Conservation (phyloP, 805 yeast species). For the Blastobotrys mokoenaii region DNA sequence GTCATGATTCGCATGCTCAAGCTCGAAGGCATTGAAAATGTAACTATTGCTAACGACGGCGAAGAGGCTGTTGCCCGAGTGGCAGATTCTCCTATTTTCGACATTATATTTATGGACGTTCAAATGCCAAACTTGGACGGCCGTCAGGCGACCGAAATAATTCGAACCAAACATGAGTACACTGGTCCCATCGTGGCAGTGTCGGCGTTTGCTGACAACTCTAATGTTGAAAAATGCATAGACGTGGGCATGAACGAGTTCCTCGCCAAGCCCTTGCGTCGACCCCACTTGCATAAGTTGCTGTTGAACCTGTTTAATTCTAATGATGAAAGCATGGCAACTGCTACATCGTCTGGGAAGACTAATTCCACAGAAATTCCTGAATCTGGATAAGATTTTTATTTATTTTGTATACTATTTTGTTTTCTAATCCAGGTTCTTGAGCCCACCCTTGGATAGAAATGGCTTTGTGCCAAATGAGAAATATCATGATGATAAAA, state of each 20-base stretch:
- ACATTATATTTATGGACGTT: slow-evolving; percentile 89
- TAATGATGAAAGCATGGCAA: too few relatives aligned
- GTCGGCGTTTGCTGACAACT: slow-evolving; percentile 91
- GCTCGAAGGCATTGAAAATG: slow-evolving; percentile 62
- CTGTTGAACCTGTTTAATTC: not conserved
- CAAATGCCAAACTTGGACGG: slow-evolving; percentile 97
- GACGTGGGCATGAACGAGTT: slow-evolving; percentile 89
- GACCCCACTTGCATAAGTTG: slow-evolving; percentile 50
- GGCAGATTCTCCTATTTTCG: slow-evolving; percentile 39
- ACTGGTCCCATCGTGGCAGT: slow-evolving; percentile 79
- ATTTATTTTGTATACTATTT: too few relatives aligned
- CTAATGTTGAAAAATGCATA: slow-evolving; percentile 77
- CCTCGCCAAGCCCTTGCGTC: slow-evolving; percentile 76
- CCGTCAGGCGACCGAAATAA: slow-evolving; percentile 66
- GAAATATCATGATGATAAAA: too few relatives aligned
- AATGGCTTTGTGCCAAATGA: too few relatives aligned
- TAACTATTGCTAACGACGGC: slow-evolving; percentile 81
- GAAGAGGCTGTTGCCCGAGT: slow-evolving; percentile 73
- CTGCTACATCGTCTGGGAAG: too few relatives aligned
- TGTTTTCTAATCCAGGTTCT: too few relatives aligned
- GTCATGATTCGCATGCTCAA: slow-evolving; percentile 77
- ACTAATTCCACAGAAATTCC: too few relatives aligned
- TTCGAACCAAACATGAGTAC: slow-evolving; percentile 55
- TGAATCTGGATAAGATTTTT: too few relatives aligned
- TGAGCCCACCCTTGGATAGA: too few relatives aligned